Evolutionary conservation across 768 basidiomycete genomes (phyloP).

Genomic region (Phanerochaete sordida): DNA sequence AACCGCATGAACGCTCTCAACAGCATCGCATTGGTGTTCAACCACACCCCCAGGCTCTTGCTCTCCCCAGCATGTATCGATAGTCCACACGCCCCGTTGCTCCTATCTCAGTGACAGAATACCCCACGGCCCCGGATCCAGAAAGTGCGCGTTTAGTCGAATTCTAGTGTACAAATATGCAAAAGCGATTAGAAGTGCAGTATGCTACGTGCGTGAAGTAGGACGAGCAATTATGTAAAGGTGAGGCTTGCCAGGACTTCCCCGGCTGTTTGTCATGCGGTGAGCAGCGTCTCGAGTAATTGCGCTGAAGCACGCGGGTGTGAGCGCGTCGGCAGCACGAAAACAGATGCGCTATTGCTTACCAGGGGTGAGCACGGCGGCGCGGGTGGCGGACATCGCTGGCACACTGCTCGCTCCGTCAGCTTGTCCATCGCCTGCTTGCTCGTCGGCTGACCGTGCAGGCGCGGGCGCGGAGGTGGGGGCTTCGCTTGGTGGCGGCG

Average conservation of each 20-base stretch:
- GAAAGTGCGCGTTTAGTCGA: not conserved
- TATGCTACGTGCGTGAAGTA: not conserved
- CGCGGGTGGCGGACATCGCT: no score
- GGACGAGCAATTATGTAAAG: not conserved
- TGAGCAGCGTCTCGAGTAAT: no score
- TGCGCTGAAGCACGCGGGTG: no score
- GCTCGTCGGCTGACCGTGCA: no score
- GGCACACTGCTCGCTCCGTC: no score
- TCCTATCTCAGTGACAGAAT: conserved; percentile 1
- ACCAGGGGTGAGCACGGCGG: not conserved
- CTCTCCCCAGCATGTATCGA: conserved; percentile 34
- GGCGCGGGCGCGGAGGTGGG: no score
- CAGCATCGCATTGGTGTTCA: conserved; percentile 17
- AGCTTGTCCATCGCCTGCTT: no score
- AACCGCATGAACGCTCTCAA: conserved; percentile 14
- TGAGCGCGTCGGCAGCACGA: no score
- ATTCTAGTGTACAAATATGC: not conserved
- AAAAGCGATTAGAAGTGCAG: not conserved
- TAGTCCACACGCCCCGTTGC: not conserved
- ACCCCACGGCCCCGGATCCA: not conserved
- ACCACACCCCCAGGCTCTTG: conserved; percentile 11
- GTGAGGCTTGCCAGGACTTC: not conserved
- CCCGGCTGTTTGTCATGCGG: no score
- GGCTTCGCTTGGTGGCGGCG: no score
- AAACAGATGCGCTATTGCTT: not conserved